Conservation (phyloP, 768 basidiomycete species). For the Lyophyllum atratum region DNA sequence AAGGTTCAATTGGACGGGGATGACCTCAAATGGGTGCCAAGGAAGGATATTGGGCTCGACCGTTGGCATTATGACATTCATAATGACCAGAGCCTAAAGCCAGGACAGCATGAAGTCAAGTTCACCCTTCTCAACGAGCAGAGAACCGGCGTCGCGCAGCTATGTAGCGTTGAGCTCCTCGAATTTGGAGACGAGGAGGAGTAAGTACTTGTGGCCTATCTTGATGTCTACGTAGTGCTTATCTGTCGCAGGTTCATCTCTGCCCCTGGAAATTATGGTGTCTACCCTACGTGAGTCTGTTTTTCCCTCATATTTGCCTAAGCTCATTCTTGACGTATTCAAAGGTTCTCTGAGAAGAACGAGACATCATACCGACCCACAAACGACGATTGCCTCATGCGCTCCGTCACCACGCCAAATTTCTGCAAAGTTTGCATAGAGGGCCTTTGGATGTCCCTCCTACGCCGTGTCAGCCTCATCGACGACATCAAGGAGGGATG, state of each 20-base stretch:
- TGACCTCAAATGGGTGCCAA: slow-evolving; percentile 61
- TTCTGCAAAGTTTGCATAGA: slow-evolving; percentile 78
- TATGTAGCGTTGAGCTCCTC: slow-evolving; percentile 76
- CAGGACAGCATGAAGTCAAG: slow-evolving; percentile 57
- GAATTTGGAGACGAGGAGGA: slow-evolving; percentile 69
- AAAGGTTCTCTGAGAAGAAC: slow-evolving; percentile 65
- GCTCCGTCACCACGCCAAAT: slow-evolving; percentile 64
- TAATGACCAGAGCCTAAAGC: slow-evolving; percentile 36
- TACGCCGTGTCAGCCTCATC: slow-evolving; percentile 60
- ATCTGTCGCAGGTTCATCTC: slow-evolving; percentile 53
- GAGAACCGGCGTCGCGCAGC: slow-evolving; percentile 59
- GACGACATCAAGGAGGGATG: slow-evolving; percentile 52
- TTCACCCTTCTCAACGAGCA: slow-evolving; percentile 55
- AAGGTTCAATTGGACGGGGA: slow-evolving; percentile 60
- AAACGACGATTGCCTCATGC: slow-evolving; percentile 84
- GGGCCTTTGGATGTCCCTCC: slow-evolving; percentile 70
- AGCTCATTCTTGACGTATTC: neutral
- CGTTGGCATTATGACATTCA: slow-evolving; percentile 76
- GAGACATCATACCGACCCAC: slow-evolving; percentile 77
- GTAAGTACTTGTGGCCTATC: slow-evolving; percentile 37
- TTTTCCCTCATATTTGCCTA: neutral
- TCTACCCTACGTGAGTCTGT: slow-evolving; percentile 70
- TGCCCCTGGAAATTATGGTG: slow-evolving; percentile 57
- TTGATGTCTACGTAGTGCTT: neutral
- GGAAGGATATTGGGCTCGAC: slow-evolving; percentile 59